Base-by-base conservation (phyloP, 441 rosid species). In the Monsonia emarginata region DNA sequence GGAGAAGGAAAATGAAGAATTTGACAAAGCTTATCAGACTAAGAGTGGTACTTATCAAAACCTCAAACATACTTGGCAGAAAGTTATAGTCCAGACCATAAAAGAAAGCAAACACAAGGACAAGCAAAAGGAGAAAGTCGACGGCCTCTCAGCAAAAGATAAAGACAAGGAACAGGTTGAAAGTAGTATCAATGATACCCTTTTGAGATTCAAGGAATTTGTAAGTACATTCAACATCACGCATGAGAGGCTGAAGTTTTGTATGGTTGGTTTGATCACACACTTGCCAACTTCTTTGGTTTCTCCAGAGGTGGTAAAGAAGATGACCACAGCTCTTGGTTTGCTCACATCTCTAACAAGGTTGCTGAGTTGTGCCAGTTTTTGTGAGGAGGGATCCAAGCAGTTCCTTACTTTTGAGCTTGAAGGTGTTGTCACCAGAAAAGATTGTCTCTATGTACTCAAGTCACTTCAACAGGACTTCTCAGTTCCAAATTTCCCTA, bases 401-500 rank as follows among this genome's bases (percentile, higher is more conserved):
- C 18, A 11, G 50, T n/a, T 44, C 3, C 18, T 11, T 14, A 44
- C 6, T 6, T 11, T 44, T 44, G 50, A 44, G 14, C 57, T 16
- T 21, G 10, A 50, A 50, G 10, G 57, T 4, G 57, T 16, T 16
- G 9, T 6, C 9, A 54, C 57, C 46, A 42, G 40, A 58, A 6
- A 0, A 16, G 69, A 71, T 21, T 71, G 69, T 54, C 44, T 71
- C 65, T 24, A 63, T 13, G 3, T 38, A n/a, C 22, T 67, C 31
- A 21, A 5, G 42, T 36, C 57, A 9, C 31, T 67, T 26, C 48
- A 14, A 42, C 57, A 22, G 14, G 42, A 57, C 63, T 71, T 72
- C 5, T 2, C 5, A 14, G 58, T 42, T 10, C 72, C 72, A 27
- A 38, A 5, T 28, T 54, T 22, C 4, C 9, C 2, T 19, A 62